Base-by-base conservation (phyloP, 2,329 filamentous ascomycete genomes). In the Macrophomina tecta region DNA sequence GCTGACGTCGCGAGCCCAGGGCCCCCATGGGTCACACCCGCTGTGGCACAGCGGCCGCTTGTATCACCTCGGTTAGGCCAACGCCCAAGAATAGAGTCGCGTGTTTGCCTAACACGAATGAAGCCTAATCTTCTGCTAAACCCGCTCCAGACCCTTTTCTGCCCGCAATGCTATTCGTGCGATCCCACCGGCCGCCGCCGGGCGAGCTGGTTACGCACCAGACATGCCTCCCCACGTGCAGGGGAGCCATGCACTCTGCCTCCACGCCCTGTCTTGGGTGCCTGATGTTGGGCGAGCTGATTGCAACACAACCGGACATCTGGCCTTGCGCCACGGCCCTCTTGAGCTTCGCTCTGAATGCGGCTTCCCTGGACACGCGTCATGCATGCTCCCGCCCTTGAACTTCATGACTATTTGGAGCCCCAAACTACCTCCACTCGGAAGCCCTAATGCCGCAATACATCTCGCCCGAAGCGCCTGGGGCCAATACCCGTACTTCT, bases 1-100 rank as follows among this genome's bases (percentile, higher is more conserved):
- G 68, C 67, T 46, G 58, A 69, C 51, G 34, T 69, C 68, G 58
- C 52, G 69, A 68, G 51, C 46, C 65, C 61, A 16, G 65, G 67
- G 60, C 49, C 62, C 56, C 60, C 68, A 42, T 45, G 64, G 23
- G 58, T 63, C 38, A 52, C 61, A 67, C 60, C 30, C 64, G 40
- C 53, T 65, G 30, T 55, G 51, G 62, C 66, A 56, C 64, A 69
- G 55, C 68, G 64, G 67, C 51, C 46, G 53, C 46, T 67, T 65
- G 66, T 52, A 65, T 67, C 68, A 51, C 62, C 65, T 68, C 66
- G 58, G 58, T 11, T 49, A 62, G n/a, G 42, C 45, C 56, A 12
- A n/a, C 11, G 32, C 2, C 58, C 58, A 62, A 62, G 58, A 62
- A 62, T 62, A 62, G 58, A 62, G 46, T 61, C 36, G 40, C 32